These are phyloP conservation scores for Nigrospora oryzae DNA, from an alignment of 2,329 filamentous ascomycete genomes.

Conservation along the genomic window DNA sequence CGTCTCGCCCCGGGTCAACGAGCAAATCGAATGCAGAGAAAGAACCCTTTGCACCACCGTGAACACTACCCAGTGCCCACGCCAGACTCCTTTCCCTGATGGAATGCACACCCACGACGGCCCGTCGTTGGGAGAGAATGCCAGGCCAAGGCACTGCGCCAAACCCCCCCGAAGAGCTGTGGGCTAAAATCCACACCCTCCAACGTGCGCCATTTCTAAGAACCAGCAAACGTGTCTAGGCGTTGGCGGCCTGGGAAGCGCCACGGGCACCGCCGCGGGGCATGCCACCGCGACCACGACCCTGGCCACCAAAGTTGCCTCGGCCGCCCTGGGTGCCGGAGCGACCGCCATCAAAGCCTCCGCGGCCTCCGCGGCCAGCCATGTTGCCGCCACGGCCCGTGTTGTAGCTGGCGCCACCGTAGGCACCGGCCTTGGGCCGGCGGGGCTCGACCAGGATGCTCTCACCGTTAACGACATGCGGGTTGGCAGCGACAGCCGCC, in stretches of 20 bases:
- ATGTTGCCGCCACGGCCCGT: slow-evolving; percentile 54
- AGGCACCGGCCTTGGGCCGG: slow-evolving; percentile 64
- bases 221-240: slow-evolving; percentile 21
- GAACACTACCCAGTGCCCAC: background rate
- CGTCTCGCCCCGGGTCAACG: background rate
- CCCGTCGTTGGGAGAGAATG: background rate
- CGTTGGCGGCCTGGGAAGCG: slow-evolving; percentile 44
- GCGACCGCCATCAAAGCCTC: slow-evolving; percentile 52
- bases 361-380: slow-evolving; percentile 54
- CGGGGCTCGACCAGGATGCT: slow-evolving; percentile 84
- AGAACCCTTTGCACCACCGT: background rate
- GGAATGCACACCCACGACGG: background rate
- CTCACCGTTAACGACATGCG: slow-evolving; percentile 75
- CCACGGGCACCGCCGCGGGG: slow-evolving; percentile 53
- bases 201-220: background rate
- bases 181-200: background rate
- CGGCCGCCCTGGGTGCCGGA: slow-evolving; percentile 55
- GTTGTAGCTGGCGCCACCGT: slow-evolving; percentile 60
- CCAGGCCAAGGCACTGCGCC: background rate
- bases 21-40: background rate
- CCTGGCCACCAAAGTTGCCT: slow-evolving; percentile 61
- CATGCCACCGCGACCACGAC: slow-evolving; percentile 59
- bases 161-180: background rate
- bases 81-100: background rate
- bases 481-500: slow-evolving; percentile 75